phyloP scores from a whole-genome alignment of 352 stramenopile species.

The Elongisporangium prolatum region DNA sequence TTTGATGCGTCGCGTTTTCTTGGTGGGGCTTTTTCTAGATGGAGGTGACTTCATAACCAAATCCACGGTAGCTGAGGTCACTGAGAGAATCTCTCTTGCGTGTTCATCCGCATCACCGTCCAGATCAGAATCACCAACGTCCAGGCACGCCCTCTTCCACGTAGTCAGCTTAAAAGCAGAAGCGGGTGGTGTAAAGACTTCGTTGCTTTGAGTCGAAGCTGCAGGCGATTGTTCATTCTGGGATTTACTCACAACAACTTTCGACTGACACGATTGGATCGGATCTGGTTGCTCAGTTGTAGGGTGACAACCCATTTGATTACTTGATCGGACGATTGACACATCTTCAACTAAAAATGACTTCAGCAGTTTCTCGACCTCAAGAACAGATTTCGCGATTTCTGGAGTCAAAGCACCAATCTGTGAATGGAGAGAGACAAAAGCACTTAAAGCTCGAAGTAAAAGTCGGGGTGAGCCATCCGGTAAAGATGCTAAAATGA shows the following conservation, averaged over 20 bases:
- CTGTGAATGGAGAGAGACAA: constrained; percentile 72
- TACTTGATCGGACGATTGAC: constrained; percentile 1
- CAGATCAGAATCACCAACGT: constrained; percentile 42
- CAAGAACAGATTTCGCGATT: constrained; percentile 52
- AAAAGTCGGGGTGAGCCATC: constrained; percentile 40
- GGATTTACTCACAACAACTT: background rate
- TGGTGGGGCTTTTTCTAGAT: background rate
- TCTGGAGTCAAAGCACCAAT: constrained; percentile 68
- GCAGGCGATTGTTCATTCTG: constrained; percentile 1
- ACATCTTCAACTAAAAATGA: constrained; percentile 12
- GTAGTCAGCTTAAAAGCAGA: constrained; percentile 17
- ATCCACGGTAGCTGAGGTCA: background rate
- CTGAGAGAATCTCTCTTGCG: background rate
- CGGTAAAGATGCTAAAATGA: constrained; percentile 37
- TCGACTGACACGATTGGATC: background rate
- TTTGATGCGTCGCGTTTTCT: background rate
- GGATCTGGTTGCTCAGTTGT: background rate
- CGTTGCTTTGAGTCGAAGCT: constrained; percentile 2
- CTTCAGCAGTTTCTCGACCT: constrained; percentile 68
- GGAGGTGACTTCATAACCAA: background rate
- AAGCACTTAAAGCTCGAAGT: constrained; percentile 49
- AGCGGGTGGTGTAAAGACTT: constrained; percentile 13
- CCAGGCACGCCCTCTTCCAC: constrained; percentile 37
- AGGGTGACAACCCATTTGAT: background rate
- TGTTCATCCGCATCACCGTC: constrained; percentile 8